A percentile compares a stretch with the other conserved stretches of the same genome.
These are phyloP conservation scores for Helichrysum umbraculigerum DNA, from an alignment of 129 eudicot species.

Conservation along the genomic window DNA sequence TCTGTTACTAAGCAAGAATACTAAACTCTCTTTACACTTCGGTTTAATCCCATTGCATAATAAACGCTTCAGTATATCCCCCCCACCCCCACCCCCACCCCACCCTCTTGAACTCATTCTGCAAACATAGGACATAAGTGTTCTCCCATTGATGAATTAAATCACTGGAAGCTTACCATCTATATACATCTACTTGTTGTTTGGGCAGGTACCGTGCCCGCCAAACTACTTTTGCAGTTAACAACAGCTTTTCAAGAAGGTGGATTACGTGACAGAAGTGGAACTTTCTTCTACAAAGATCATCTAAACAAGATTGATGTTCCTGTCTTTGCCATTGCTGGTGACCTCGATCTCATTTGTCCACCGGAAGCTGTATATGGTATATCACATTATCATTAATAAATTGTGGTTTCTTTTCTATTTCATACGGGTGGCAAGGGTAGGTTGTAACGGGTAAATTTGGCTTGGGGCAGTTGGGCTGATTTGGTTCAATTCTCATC, in stretches of 20 bases:
- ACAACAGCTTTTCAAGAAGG: conserved; percentile 65
- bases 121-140: neutral
- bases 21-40: too few relatives aligned
- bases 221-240: conserved; percentile 74
- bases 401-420: neutral
- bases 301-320: conserved; percentile 57
- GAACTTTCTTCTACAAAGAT: conserved; percentile 65
- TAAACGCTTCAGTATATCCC: too few relatives aligned
- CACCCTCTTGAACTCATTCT: too few relatives aligned
- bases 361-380: conserved; percentile 93
- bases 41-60: too few relatives aligned
- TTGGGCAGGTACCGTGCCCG: conserved; percentile 64
- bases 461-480: neutral
- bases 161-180: neutral
- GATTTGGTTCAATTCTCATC: neutral
- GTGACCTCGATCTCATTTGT: conserved; percentile 67
- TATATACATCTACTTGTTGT: conserved; percentile 1
- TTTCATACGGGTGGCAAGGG: neutral
- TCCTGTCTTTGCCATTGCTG: conserved; percentile 74
- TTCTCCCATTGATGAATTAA: neutral
- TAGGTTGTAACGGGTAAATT: neutral
- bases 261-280: conserved; percentile 66
- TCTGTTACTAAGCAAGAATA: too few relatives aligned
- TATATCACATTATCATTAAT: conserved; percentile 29
- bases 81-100: too few relatives aligned